phyloP scores from a whole-genome alignment of 495 filamentous ascomycete genomes.

The Podospora comata region DNA sequence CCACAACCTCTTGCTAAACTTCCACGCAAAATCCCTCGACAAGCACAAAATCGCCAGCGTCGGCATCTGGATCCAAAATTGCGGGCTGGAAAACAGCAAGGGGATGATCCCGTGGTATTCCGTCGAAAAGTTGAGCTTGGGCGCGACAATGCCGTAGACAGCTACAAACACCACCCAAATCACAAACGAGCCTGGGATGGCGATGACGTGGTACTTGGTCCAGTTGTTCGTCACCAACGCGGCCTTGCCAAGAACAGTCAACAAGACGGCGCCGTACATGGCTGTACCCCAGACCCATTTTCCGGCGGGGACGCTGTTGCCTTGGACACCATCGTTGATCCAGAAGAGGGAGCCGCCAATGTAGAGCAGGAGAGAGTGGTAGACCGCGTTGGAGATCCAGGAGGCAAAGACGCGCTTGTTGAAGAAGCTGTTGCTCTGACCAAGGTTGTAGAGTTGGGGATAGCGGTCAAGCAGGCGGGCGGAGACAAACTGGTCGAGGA shows the following conservation, averaged over 20 bases:
- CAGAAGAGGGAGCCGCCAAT: conserved; percentile 78
- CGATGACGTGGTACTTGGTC: conserved; percentile 97
- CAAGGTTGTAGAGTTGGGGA: conserved; percentile 90
- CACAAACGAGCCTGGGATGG: conserved; percentile 88
- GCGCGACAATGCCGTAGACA: conserved; percentile 85
- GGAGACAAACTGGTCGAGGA: conserved; percentile 97
- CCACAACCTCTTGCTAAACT: conserved; percentile 93
- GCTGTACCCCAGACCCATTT: conserved; percentile 98
- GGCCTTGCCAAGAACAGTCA: conserved; percentile 92
- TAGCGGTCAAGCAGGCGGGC: conserved; percentile 96
- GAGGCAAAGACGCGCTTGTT: conserved; percentile 83
- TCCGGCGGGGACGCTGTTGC: conserved; percentile 73
- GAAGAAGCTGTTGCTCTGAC: conserved; percentile 92
- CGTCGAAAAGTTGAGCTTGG: conserved; percentile 73
- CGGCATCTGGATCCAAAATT: conserved; percentile 86
- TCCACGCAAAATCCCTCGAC: conserved; percentile 81
- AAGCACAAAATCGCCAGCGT: conserved; percentile 80
- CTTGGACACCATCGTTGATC: conserved; percentile 68
- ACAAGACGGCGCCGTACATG: conserved; percentile 85
- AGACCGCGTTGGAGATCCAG: conserved; percentile 92
- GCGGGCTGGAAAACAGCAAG: conserved; percentile 71
- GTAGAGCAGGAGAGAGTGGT: conserved; percentile 92
- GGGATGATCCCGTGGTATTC: conserved; percentile 86
- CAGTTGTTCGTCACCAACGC: conserved; percentile 93
- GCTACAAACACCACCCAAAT: conserved; percentile 91